phyloP scores from a whole-genome alignment of 495 filamentous ascomycete species.

The Tetracladium marchalianum region DNA sequence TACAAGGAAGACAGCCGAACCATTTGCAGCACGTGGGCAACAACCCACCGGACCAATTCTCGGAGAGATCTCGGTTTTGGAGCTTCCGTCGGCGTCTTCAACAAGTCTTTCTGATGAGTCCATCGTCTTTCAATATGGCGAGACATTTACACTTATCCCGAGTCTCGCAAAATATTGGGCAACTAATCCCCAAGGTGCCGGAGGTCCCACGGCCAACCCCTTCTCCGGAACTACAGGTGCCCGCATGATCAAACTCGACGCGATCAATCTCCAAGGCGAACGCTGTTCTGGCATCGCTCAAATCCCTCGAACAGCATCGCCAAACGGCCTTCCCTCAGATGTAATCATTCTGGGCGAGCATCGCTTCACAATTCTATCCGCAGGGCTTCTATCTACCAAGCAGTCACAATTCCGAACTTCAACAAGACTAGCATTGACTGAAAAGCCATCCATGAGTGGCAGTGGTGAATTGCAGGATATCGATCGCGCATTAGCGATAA shows the following conservation, averaged over 20 bases:
- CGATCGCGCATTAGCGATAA: slow-evolving; percentile 38
- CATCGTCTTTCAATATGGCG: slow-evolving; percentile 57
- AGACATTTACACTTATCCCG: slow-evolving; percentile 50
- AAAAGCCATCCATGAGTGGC: slow-evolving; percentile 30
- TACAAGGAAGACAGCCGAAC: slow-evolving; percentile 44
- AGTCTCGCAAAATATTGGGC: slow-evolving; percentile 58
- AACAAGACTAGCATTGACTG: slow-evolving; percentile 30
- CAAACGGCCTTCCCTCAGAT: slow-evolving; percentile 38
- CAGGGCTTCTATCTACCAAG: not conserved
- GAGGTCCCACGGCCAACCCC: slow-evolving; percentile 35
- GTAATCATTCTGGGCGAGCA: slow-evolving; percentile 56
- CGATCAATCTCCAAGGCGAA: slow-evolving; percentile 54
- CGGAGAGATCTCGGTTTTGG: slow-evolving; percentile 57
- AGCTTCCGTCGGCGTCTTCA: slow-evolving; percentile 31
- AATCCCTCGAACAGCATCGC: slow-evolving; percentile 24
- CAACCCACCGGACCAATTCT: slow-evolving; percentile 25
- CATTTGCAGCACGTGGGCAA: slow-evolving; percentile 21
- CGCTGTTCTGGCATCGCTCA: slow-evolving; percentile 49
- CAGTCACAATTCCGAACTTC: slow-evolving; percentile 10
- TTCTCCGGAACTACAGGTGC: slow-evolving; percentile 40
- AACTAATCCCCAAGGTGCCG: slow-evolving; percentile 47
- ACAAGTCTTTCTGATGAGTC: slow-evolving; percentile 50
- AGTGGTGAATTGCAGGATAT: slow-evolving; percentile 42
- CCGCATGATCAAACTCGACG: slow-evolving; percentile 36
- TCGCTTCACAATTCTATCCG: slow-evolving; percentile 26